Conservation (phyloP, 2,329 filamentous ascomycete species). For the Myotisia sp. region DNA sequence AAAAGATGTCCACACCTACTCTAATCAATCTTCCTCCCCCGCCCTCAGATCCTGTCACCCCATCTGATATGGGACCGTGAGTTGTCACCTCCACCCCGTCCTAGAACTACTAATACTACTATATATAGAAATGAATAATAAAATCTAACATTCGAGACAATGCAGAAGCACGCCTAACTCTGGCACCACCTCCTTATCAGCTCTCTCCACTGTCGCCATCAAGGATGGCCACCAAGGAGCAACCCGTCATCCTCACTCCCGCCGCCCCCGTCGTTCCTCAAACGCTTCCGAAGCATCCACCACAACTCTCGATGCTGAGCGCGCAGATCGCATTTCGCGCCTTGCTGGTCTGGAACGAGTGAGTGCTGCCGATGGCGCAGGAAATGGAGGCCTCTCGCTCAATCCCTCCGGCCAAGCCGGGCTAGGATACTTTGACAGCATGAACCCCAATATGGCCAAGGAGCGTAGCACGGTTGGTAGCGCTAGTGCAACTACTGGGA, state of each 20-base stretch:
- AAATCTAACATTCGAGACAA: too few relatives aligned
- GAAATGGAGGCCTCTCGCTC: conserved; percentile 4
- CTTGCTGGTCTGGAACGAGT: conserved; percentile 83
- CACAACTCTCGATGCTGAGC: conserved; percentile 74
- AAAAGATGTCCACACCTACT: conserved; percentile 48
- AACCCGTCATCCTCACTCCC: conserved; percentile 45
- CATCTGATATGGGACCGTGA: conserved; percentile 73
- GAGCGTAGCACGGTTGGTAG: conserved; percentile 82
- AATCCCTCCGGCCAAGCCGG: conserved; percentile 14
- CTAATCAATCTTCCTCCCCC: conserved; percentile 74
- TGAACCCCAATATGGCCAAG: conserved; percentile 40
- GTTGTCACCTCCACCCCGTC: conserved; percentile 23
- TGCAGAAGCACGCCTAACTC: conserved; percentile 84
- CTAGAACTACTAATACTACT: not conserved
- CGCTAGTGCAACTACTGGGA: conserved; percentile 67
- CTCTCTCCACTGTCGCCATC: conserved; percentile 84
- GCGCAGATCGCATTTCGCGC: conserved; percentile 87
- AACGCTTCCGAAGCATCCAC: conserved; percentile 45
- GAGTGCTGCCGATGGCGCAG: conserved; percentile 50
- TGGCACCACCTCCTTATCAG: conserved; percentile 78
- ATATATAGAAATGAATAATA: not conserved
- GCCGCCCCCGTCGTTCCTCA: conserved; percentile 42
- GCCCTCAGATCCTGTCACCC: conserved; percentile 68
- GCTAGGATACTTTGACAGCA: conserved; percentile 63
- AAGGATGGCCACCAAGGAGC: conserved; percentile 89